Percentiles rank a stretch among this genome's conserved stretches.
These are phyloP conservation scores for Lactarius sp. DNA, from an alignment of 768 basidiomycete species.

Conservation along the genomic window DNA sequence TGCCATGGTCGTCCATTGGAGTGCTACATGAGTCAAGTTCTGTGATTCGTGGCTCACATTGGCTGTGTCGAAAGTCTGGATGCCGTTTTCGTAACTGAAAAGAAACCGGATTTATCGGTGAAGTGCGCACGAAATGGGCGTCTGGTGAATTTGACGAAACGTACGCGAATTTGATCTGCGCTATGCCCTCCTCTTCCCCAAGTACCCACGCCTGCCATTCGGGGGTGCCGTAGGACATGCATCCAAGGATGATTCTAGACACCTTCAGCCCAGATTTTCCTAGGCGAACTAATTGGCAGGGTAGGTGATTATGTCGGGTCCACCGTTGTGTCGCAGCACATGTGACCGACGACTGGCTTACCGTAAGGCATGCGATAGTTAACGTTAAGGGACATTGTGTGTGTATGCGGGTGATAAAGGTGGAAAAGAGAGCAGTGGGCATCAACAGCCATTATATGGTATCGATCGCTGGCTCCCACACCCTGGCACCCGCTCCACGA, in stretches of 20 bases:
- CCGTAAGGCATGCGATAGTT: slow-evolving; percentile 14
- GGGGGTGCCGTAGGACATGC: slow-evolving; percentile 33
- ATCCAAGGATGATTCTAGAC: slow-evolving; percentile 34
- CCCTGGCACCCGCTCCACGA: background rate
- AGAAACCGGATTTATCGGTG: background rate
- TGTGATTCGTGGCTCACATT: slow-evolving; percentile 25
- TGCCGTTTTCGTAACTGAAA: slow-evolving; percentile 38
- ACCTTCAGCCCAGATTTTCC: slow-evolving; percentile 32
- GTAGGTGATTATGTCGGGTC: background rate
- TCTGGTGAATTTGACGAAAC: slow-evolving; percentile 19
- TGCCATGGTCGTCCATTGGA: too few species aligned
- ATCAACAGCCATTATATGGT: background rate
- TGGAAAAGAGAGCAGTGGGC: background rate
- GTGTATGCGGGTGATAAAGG: background rate
- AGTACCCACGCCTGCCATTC: slow-evolving; percentile 38
- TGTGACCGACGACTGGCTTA: background rate
- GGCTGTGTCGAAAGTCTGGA: slow-evolving; percentile 39
- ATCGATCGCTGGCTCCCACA: background rate
- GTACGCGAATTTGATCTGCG: slow-evolving; percentile 42
- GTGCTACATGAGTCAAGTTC: background rate
- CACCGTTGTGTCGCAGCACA: too few species aligned
- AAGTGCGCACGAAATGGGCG: background rate
- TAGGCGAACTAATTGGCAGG: slow-evolving; percentile 27
- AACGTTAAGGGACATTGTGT: slow-evolving; percentile 9
- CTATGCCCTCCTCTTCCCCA: slow-evolving; percentile 34